Evolutionary conservation across 768 basidiomycete genomes (phyloP).

Genomic region (Dentipellis sp.): DNA sequence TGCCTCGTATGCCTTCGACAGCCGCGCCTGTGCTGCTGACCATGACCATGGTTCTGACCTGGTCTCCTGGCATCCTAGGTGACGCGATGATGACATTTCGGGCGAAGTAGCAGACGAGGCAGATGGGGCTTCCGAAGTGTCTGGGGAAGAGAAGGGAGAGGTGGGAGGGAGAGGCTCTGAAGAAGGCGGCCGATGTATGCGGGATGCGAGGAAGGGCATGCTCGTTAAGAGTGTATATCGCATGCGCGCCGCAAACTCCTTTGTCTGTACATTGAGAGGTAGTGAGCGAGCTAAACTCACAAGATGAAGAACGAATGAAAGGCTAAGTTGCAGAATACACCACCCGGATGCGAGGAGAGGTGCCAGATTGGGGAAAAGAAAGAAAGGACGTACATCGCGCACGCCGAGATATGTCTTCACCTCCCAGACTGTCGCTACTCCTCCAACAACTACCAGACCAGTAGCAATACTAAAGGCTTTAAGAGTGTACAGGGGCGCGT

Average conservation of each 20-base stretch:
- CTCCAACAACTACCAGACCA: constrained; percentile 41
- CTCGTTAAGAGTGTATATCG: constrained; percentile 34
- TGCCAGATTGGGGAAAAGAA: background rate
- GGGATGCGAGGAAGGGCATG: constrained; percentile 41
- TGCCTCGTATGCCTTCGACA: constrained; percentile 46
- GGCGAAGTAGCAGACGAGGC: background rate
- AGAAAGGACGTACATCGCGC: constrained; percentile 35
- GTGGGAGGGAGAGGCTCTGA: constrained; percentile 16
- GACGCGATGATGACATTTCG: background rate
- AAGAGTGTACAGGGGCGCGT: constrained; percentile 42
- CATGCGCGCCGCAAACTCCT: constrained; percentile 53
- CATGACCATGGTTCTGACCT: constrained; percentile 33
- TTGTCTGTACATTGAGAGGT: constrained; percentile 26
- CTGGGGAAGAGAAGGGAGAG: background rate
- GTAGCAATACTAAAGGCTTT: constrained; percentile 66
- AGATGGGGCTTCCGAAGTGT: background rate
- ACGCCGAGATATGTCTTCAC: constrained; percentile 47
- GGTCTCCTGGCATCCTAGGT: background rate
- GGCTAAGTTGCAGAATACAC: background rate
- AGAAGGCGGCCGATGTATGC: constrained; percentile 39
- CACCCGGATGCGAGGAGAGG: background rate
- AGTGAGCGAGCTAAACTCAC: background rate
- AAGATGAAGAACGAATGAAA: constrained; percentile 2
- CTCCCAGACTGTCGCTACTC: constrained; percentile 33
- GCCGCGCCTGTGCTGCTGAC: constrained; percentile 43